Percentiles rank a stretch among this genome's conserved stretches.
These are phyloP conservation scores for Phaeotremella skinneri DNA, from an alignment of 768 basidiomycete species.

Conservation along the genomic window DNA sequence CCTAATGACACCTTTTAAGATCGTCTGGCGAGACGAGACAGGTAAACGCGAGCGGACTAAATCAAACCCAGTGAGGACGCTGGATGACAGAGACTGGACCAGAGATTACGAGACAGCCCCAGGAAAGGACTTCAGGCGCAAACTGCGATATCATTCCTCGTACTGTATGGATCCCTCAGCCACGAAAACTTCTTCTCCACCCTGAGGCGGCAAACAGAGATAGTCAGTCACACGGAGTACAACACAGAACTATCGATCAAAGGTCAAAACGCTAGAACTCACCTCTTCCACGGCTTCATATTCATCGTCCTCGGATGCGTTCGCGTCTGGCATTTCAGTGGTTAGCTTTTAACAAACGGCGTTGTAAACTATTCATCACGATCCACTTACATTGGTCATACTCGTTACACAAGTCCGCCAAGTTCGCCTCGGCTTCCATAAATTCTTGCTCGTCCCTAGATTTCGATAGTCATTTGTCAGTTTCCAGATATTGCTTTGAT, in stretches of 20 bases:
- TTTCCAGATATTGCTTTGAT: background rate
- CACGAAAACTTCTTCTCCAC: background rate
- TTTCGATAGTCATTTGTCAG: background rate
- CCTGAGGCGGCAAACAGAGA: background rate
- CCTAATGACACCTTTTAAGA: no score
- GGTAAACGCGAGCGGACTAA: no score
- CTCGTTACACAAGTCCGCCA: constrained; percentile 43
- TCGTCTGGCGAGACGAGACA: no score
- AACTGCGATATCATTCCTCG: background rate
- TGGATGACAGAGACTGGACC: no score
- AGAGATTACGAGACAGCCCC: background rate
- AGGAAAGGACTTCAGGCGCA: background rate
- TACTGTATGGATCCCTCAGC: background rate
- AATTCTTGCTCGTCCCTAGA: constrained; percentile 44
- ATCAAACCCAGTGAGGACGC: no score
- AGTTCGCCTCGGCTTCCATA: constrained; percentile 45
- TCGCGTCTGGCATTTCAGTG: background rate
- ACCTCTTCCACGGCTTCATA: constrained; percentile 1
- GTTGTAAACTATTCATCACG: background rate
- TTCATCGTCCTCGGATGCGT: constrained; percentile 1
- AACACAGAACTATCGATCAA: no score
- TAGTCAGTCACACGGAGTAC: background rate
- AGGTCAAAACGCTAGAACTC: no score
- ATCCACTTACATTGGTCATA: constrained; percentile 42
- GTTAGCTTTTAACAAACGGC: background rate